phyloP scores from a whole-genome alignment of 1,284 basidiomycete genomes.

The Phellinidium pouzarii region DNA sequence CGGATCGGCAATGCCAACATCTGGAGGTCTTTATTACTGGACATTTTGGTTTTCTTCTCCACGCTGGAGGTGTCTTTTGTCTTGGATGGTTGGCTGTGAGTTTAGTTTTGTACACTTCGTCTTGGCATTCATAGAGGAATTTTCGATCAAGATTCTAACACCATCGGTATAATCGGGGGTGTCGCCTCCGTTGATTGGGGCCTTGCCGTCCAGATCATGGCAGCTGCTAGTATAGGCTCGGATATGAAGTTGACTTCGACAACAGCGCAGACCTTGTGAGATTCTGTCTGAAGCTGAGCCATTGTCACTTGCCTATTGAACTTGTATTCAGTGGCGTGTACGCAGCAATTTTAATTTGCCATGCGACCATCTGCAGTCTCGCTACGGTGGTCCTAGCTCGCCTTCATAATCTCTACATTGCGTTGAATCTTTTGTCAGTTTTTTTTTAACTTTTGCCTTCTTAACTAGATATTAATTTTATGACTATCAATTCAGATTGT shows the following conservation, averaged over 20 bases:
- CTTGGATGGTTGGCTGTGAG: constrained; percentile 31
- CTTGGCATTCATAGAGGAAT: too few species aligned
- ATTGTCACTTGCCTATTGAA: neutral
- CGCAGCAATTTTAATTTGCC: constrained; percentile 27
- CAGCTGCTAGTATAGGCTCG: constrained; percentile 31
- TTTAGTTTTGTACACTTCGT: neutral
- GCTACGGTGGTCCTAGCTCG: constrained; percentile 33
- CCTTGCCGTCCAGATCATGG: constrained; percentile 33
- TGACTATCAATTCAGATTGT: constrained; percentile 26
- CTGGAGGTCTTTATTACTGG: constrained; percentile 32
- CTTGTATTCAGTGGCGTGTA: constrained; percentile 26
- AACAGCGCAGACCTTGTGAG: constrained; percentile 29
- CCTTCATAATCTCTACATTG: constrained; percentile 27
- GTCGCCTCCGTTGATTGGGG: constrained; percentile 41
- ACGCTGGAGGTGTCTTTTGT: constrained; percentile 27
- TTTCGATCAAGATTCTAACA: constrained; percentile 29
- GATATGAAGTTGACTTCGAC: constrained; percentile 27
- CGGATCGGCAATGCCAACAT: constrained; percentile 26
- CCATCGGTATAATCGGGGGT: constrained; percentile 33
- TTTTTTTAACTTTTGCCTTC: neutral
- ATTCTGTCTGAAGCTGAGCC: neutral
- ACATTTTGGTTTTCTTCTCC: constrained; percentile 22
- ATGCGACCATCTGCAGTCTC: constrained; percentile 36
- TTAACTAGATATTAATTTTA: neutral
- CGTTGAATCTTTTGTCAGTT: constrained; percentile 29